Base-by-base conservation (phyloP, 495 filamentous ascomycete genomes). In the Articulospora tetracladia region DNA sequence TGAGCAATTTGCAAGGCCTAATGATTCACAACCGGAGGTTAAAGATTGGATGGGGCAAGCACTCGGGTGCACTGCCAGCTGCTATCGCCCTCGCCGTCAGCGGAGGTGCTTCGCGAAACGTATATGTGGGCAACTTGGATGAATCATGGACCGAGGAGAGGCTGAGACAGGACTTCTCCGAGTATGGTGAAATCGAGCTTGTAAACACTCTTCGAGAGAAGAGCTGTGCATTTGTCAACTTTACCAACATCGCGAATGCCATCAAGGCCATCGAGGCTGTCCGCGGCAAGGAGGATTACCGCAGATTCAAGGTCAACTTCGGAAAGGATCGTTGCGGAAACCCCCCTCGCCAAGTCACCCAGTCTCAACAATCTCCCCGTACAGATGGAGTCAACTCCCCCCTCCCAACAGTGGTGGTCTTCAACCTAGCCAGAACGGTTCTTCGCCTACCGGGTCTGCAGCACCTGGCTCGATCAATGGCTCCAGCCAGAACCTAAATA, bases 1-100 rank as follows among this genome's bases (percentile, higher is more conserved):
- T 98, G 61, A 97, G 92, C 79, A 97, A 97, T 70, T 78, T 98
- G 24, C 94, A 98, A 75, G 94, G 94, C 3, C 74, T 98, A 59
- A 98, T 98, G 94, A 98, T 98, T 66, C 94, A 98, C 78, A 98
- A 98, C 70, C 87, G 94, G 62, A 86, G 94, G 27, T 76, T 98
- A 62, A 98, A 98, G 83, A 97, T 98, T 72, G 94, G 94, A 59
- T 98, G 94, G 94, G 94, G 94, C 62, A 98, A 98, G 79, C 94
- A 98, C 73, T 98, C 94, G 10, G 94, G 94, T 56, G 94, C 95
- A 64, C 86, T 98, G 17, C 94, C 94, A 41, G 93, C 94, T 3
- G 94, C 94, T 0, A 98, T 98, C 72, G 95, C 94, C 15, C 77
- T 98, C 55, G 94, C 94, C 11, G 94, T 98, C 59, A 97, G 91